A percentile compares a stretch with the other conserved stretches of the same genome.
Evolutionary conservation across 78 protist genomes (phyloP).

Genomic region (Andalucia godoyi): DNA sequence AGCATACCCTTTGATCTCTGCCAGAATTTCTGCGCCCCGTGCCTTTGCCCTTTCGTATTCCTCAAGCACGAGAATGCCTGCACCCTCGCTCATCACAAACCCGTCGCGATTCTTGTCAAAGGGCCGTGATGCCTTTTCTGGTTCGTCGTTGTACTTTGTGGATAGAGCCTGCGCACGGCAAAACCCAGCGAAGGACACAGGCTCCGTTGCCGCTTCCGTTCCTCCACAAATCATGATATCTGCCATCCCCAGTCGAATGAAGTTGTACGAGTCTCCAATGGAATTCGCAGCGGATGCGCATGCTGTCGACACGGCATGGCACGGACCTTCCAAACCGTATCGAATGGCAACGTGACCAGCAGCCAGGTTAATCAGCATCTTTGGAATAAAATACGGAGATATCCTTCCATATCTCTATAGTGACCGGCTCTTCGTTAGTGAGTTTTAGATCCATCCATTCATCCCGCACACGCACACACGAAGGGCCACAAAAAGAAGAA

Average conservation of each 20-base stretch:
- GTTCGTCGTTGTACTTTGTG: conserved; percentile 55
- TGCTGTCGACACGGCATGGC: conserved; percentile 72
- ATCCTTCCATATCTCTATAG: conserved; percentile 9
- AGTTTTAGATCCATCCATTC: neutral
- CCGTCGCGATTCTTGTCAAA: conserved; percentile 70
- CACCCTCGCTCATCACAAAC: conserved; percentile 92
- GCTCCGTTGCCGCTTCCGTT: conserved; percentile 66
- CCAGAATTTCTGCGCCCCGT: conserved; percentile 53
- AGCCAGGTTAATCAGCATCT: conserved; percentile 73
- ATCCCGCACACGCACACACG: neutral
- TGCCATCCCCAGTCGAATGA: conserved; percentile 60
- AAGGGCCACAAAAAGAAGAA: neutral
- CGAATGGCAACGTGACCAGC: conserved; percentile 59
- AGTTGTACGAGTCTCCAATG: conserved; percentile 70
- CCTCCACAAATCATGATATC: conserved; percentile 87
- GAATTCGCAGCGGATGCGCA: conserved; percentile 92
- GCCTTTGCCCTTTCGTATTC: conserved; percentile 41
- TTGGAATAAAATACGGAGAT: conserved; percentile 80
- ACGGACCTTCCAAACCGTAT: conserved; percentile 65
- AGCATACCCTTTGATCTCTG: conserved; percentile 59
- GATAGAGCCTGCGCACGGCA: conserved; percentile 57
- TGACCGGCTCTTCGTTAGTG: neutral
- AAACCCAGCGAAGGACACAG: conserved; percentile 79
- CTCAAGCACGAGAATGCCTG: conserved; percentile 62
- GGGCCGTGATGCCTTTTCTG: conserved; percentile 67